Evolutionary conservation across 768 basidiomycete species (phyloP).

Genomic region (Mycena vitilis): DNA sequence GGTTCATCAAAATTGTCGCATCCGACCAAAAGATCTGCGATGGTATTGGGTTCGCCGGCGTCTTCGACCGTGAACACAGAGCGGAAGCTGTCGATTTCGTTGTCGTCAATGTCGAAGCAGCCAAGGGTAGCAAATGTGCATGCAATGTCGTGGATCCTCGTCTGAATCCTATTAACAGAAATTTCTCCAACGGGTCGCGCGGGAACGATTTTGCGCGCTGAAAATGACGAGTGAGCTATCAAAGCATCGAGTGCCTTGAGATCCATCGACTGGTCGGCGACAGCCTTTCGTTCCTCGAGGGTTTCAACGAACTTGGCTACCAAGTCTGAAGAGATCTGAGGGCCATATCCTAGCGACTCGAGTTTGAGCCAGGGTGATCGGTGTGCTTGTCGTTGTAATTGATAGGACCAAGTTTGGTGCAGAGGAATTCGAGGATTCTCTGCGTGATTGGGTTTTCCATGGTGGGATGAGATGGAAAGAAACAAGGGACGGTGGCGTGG

Average conservation of each 20-base stretch:
- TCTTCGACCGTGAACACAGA: not conserved
- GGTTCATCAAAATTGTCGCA: not conserved
- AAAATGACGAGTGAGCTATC: not conserved
- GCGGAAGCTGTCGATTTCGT: not conserved
- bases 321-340: too few relatives aligned
- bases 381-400: too few relatives aligned
- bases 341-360: too few relatives aligned
- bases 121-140: slow-evolving; percentile 11
- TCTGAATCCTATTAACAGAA: not conserved
- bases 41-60: slow-evolving; percentile 1
- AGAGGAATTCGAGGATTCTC: slow-evolving; percentile 2
- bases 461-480: too few relatives aligned
- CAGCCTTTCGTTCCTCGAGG: not conserved
- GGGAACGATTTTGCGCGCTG: not conserved
- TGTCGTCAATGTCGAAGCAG: slow-evolving; percentile 19
- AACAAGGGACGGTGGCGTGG: too few relatives aligned
- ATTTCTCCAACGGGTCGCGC: not conserved
- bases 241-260: not conserved
- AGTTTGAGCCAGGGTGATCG: too few relatives aligned
- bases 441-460: not conserved
- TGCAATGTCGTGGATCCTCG: not conserved
- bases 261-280: not conserved
- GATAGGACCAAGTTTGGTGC: too few relatives aligned
- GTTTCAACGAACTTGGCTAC: not conserved
- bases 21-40: slow-evolving; percentile 11